Conservation (phyloP, 108 stramenopile genomes). For the Skeletonema grethae region DNA sequence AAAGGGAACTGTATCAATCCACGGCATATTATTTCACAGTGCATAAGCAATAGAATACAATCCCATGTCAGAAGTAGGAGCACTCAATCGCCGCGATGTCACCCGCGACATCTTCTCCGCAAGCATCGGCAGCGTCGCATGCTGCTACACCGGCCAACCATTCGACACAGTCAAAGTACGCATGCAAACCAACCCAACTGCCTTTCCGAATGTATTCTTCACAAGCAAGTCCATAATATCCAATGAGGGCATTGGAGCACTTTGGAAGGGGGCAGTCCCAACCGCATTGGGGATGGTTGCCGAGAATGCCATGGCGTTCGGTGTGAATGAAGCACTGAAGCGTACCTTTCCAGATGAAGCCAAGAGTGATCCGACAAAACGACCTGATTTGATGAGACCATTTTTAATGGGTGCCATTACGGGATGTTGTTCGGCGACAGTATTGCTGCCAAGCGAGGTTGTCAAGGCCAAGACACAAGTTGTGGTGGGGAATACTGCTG, state of each 20-base stretch:
- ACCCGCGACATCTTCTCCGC: conserved; percentile 87
- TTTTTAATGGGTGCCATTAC: conserved; percentile 88
- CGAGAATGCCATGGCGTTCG: conserved; percentile 93
- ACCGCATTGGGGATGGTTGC: conserved; percentile 86
- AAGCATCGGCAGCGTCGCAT: conserved; percentile 73
- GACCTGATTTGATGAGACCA: conserved; percentile 72
- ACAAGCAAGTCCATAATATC: conserved; percentile 55
- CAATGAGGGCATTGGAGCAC: conserved; percentile 65
- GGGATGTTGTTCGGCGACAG: conserved; percentile 79
- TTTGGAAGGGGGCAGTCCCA: conserved; percentile 89
- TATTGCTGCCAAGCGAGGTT: conserved; percentile 83
- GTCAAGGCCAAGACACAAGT: conserved; percentile 90
- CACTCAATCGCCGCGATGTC: conserved; percentile 65
- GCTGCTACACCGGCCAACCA: conserved; percentile 84
- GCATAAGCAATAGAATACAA: not conserved
- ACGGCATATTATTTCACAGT: not conserved
- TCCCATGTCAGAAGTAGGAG: conserved; percentile 16
- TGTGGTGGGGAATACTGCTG: conserved; percentile 51
- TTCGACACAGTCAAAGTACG: conserved; percentile 89
- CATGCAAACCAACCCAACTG: conserved; percentile 78
- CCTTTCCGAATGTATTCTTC: conserved; percentile 48
- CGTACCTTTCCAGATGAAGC: conserved; percentile 78
- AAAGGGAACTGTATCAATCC: too few relatives aligned
- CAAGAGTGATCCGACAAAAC: conserved; percentile 37
- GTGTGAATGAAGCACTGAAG: conserved; percentile 88